Base-by-base conservation (phyloP, 2,329 filamentous ascomycete species). In the Colletotrichum echinochloae region DNA sequence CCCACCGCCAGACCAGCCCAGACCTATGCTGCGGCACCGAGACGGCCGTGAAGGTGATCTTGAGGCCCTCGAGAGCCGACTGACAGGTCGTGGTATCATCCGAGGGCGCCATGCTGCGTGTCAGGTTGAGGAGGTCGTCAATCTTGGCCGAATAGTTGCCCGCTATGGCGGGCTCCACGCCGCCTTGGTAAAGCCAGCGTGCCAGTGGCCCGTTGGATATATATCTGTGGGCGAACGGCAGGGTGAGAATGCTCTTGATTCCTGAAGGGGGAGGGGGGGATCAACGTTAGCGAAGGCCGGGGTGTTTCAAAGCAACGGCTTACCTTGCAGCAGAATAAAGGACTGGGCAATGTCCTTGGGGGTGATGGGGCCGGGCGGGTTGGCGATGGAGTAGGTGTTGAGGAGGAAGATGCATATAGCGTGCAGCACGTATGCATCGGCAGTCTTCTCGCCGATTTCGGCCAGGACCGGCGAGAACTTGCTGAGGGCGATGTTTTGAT, bases 371-470 rank as follows among this genome's bases (percentile, higher is more conserved):
- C 64, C 54, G 4, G 59, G 55, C 3, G 62, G 70, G 30, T 66
- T 60, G n/a, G 71, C 63, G 28, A 74, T 72, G 28, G 67, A 72
- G 57, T 70, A 73, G n/a, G 72, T 69, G 41, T 70, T 74, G n/a
- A 73, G 44, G 1, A 74, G 55, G n/a, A 74, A 74, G 28, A 74
- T 74, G 51, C 67, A 66, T n/a, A 70, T 66, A 33, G 73, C 73
- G 28, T 74, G 71, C 7, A 74, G 64, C n/a, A 74, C 73, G 41
- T 72, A 74, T 18, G 73, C 72, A 33, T 74, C 73, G 52, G 71
- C 72, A 20, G 69, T 73, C 28, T 60, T 69, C n/a, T 74, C 68
- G 37, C 67, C 64, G 2, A 74, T 74, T 12, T 74, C 67, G 63
- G 51, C 55, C 20, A 74, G 52, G 2, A 65, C 67, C 2, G 66